Percentiles rank a stretch among this genome's conserved stretches.
These are phyloP conservation scores for Microbotryum silenes-acaulis DNA, from an alignment of 1,284 basidiomycete genomes.

Conservation along the genomic window DNA sequence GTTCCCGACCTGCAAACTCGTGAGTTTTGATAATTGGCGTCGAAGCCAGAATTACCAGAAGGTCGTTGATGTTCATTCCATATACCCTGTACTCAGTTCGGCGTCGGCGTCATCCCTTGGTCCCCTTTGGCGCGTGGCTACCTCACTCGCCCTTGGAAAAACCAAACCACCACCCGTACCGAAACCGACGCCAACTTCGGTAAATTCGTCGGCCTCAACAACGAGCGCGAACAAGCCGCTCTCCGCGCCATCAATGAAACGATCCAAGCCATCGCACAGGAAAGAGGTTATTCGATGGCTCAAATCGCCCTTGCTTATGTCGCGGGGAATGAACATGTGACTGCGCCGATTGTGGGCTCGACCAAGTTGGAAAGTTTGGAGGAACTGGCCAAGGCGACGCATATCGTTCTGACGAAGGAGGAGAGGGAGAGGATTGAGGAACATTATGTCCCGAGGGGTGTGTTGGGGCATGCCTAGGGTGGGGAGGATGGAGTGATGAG, in stretches of 20 bases:
- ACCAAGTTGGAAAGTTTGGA: constrained; percentile 31
- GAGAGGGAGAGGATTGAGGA: constrained; percentile 50
- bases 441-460: constrained; percentile 45
- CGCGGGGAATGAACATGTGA: constrained; percentile 20
- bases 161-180: constrained; percentile 23
- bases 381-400: constrained; percentile 29
- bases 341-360: constrained; percentile 35
- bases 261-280: constrained; percentile 33
- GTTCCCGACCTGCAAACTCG: constrained; percentile 35
- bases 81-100: constrained; percentile 32
- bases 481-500: background rate
- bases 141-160: constrained; percentile 25
- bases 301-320: constrained; percentile 34
- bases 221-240: constrained; percentile 17
- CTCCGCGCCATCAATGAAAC: constrained; percentile 28
- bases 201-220: constrained; percentile 26
- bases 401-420: constrained; percentile 50
- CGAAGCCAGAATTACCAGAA: too few species aligned
- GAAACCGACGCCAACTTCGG: constrained; percentile 26
- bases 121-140: constrained; percentile 33
- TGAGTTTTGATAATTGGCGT: background rate
- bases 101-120: constrained; percentile 44
- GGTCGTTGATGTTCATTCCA: background rate
- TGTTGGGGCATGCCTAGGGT: constrained; percentile 39
- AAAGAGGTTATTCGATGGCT: constrained; percentile 32